These are phyloP conservation scores for Quercus phellos DNA, from an alignment of 331 rosid genomes.

Conservation along the genomic window DNA sequence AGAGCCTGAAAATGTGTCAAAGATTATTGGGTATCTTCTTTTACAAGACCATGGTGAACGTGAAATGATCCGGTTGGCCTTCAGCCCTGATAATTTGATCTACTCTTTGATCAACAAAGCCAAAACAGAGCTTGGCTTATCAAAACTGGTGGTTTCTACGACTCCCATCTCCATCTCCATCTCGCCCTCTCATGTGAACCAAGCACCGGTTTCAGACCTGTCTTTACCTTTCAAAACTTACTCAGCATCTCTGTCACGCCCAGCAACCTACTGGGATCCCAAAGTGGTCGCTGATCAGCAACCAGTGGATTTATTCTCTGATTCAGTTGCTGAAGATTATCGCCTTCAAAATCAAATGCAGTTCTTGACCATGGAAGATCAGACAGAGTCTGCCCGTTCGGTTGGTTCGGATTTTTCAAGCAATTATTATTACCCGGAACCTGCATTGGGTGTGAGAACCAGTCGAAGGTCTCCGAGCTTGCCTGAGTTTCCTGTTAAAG, in stretches of 20 bases:
- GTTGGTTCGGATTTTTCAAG: constrained; percentile 22
- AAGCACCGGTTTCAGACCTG: constrained; percentile 22
- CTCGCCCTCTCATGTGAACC: constrained; percentile 31
- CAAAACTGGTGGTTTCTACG: constrained; percentile 15
- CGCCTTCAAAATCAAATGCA: constrained; percentile 26
- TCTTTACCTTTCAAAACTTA: constrained; percentile 24
- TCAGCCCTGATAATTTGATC: constrained; percentile 36
- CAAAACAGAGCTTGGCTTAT: constrained; percentile 33
- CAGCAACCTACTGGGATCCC: constrained; percentile 26
- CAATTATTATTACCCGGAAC: constrained; percentile 26
- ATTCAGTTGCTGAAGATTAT: constrained; percentile 24
- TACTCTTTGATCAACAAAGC: constrained; percentile 33
- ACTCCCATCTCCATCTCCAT: neutral
- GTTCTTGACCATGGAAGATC: constrained; percentile 30
- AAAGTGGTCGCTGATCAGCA: constrained; percentile 29
- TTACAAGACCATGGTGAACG: constrained; percentile 37
- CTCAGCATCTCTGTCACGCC: constrained; percentile 4
- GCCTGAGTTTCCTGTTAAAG: constrained; percentile 36
- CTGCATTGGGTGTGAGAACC: constrained; percentile 28
- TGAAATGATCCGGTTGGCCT: constrained; percentile 48
- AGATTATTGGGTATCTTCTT: constrained; percentile 36
- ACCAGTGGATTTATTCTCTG: constrained; percentile 14
- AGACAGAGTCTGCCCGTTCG: constrained; percentile 1
- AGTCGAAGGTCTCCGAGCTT: constrained; percentile 38
- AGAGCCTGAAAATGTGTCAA: constrained; percentile 37